phyloP scores from a whole-genome alignment of 495 filamentous ascomycete genomes.

The Neohortaea acidophila region DNA sequence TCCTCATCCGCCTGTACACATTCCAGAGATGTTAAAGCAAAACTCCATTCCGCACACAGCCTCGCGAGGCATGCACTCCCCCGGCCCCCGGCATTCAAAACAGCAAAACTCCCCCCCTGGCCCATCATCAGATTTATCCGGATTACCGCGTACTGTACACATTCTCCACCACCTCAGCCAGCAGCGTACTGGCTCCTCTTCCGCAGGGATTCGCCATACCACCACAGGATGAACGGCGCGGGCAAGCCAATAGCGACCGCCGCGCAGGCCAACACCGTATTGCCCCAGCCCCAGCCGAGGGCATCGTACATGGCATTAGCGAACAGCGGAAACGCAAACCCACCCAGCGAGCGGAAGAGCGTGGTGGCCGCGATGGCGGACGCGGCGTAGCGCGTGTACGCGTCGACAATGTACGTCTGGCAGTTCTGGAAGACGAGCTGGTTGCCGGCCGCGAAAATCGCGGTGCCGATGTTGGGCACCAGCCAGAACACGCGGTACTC shows the following conservation, averaged over 20 bases:
- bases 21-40: no score
- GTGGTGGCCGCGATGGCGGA: constrained; percentile 53
- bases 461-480: constrained; percentile 52
- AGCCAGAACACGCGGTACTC: constrained; percentile 53
- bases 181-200: constrained; percentile 48
- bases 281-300: constrained; percentile 51
- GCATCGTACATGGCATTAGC: constrained; percentile 22
- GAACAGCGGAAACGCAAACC: constrained; percentile 67
- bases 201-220: constrained; percentile 36
- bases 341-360: constrained; percentile 50
- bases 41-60: no score
- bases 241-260: constrained; percentile 40
- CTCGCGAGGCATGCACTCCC: no score
- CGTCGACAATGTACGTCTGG: constrained; percentile 64
- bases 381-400: constrained; percentile 60
- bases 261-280: constrained; percentile 43
- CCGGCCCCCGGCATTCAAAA: no score
- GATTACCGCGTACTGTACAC: no score
- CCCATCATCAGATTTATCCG: no score
- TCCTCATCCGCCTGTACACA: no score
- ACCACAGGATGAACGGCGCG: constrained; percentile 48
- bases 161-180: no score
- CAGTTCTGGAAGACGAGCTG: constrained; percentile 56
- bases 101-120: no score
- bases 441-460: constrained; percentile 40